phyloP scores from a whole-genome alignment of 2,329 filamentous ascomycete species.

The Claviceps arundinis region DNA sequence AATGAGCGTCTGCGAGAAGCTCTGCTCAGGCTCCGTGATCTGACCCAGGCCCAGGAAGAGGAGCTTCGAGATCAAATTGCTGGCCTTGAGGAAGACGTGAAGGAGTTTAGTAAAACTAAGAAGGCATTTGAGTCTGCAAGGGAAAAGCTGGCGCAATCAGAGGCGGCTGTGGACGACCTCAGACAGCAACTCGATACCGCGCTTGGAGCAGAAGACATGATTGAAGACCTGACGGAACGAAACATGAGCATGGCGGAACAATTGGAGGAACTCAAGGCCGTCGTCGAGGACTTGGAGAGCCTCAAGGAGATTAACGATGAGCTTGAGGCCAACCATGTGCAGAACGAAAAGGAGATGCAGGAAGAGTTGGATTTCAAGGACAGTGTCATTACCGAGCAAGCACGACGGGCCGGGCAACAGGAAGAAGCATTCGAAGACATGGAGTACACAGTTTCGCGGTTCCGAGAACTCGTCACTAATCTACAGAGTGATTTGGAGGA shows the following conservation, averaged over 20 bases:
- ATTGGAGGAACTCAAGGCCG: constrained; percentile 67
- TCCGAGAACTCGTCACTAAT: constrained; percentile 76
- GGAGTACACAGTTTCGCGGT: constrained; percentile 78
- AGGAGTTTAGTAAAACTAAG: constrained; percentile 53
- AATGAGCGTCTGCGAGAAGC: constrained; percentile 83
- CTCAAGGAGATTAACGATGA: constrained; percentile 91
- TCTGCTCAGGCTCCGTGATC: constrained; percentile 68
- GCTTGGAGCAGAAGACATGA: constrained; percentile 81
- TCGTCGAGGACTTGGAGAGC: constrained; percentile 77
- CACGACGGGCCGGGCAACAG: constrained; percentile 58
- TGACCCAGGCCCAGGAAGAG: constrained; percentile 73
- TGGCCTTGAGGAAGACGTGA: constrained; percentile 57
- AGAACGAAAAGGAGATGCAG: constrained; percentile 87
- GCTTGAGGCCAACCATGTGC: constrained; percentile 82
- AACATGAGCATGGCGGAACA: constrained; percentile 75
- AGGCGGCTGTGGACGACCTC: constrained; percentile 70
- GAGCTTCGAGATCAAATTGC: constrained; percentile 66
- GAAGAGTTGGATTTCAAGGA: constrained; percentile 88
- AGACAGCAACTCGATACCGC: constrained; percentile 84
- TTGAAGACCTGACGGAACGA: constrained; percentile 79
- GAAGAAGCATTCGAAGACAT: constrained; percentile 73
- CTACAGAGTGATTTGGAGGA: constrained; percentile 81
- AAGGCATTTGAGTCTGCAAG: constrained; percentile 57
- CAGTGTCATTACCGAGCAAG: constrained; percentile 68
- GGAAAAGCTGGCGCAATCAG: constrained; percentile 58